Evolutionary conservation across 257 asterid genomes (phyloP), one percentile per base, ranked within the genome.

Genomic region (Solanum chilense): DNA sequence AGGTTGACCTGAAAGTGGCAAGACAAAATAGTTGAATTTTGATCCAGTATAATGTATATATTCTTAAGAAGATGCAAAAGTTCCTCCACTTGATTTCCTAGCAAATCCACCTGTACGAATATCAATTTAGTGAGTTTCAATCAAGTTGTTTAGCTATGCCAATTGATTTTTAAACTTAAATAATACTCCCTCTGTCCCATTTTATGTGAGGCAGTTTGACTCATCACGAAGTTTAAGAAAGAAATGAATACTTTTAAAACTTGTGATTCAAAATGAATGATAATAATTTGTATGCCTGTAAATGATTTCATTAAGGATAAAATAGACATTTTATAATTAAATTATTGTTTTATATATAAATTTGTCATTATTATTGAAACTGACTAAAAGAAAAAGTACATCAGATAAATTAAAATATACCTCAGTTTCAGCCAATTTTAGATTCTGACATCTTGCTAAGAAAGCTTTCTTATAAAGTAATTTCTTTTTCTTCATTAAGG

Each of bases 401-500:
- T 52, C 62, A 16, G 23, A 52, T 52, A 16, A 16, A 16, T 52
- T 52, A 21, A 9, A 1, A 52, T 3, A 52, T 60, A 94, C 99
- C 99, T 96, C 98, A 35, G 88, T 87, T 93, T 96, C 99, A 12
- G 97, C 98, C 87, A 96, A 74, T 64, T 85, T 86, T 73, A 95
- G 90, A 90, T 90, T 95, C 23, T 88, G 94, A 78, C 95, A 92
- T 93, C 96, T 93, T 52, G 92, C 89, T 74, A 92, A 15, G 89
- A 96, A 96, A 56, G 98, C 99, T 85, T 91, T 94, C 91, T 95
- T 91, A 90, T 92, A 96, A 44, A 91, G 83, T 86, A 87, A 35
- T 84, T 94, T 92, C 83, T 90, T 91, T 62, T 70, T 88, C 84
- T 86, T 91, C 23, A 93, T 73, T 69, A 83, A 70, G 84, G 88